Base-by-base conservation (phyloP, 169 alveolate species). In the Plasmodium gallinaceum region DNA sequence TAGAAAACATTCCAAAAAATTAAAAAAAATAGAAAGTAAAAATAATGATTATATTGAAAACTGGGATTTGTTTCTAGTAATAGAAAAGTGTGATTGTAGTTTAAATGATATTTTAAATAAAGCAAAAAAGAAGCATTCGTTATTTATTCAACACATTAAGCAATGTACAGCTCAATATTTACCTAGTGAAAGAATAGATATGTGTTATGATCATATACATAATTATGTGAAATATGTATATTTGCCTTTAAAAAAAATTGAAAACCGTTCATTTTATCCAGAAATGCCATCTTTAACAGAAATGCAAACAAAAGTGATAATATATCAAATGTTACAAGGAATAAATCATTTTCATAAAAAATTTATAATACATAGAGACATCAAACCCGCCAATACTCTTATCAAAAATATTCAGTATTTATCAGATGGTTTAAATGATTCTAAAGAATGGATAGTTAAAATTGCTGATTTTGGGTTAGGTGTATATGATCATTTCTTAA, bases 371-470 rank as follows among this genome's bases (percentile, higher is more conserved):
- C 96, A 94, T 66, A 57, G 96, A 43, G 96, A 94, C 78, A 94
- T 94, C 5, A 94, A 94, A 64, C 96, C 96, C 0, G 95, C 93
- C n/a, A 94, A 94, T 78, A 94, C 94, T 0, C 93, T 94, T n/a
- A 91, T 94, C 20, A 87, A 94, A 92, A 85, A 94, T 88, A 86
- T 46, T 32, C 70, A 74, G 12, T 74, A 87, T 43, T 61, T 87
- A 54, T 64, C 92, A 5, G 88, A 87, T 60, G 92, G 88, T 4
- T 39, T 87, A 8, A 87, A 72, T 66, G 88, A 74, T 64, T 58
- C 88, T 4, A 87, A 74, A 54, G 92, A 73, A 51, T 87, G 88
- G 88, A 72, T 92, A 39, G 95, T 94, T 7, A 94, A 94, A 73
- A 92, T 94, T 16, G 95, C 93, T 0, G 96, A 94, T 51, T 89